Base-by-base conservation (phyloP, 1,284 basidiomycete species). In the Ganoderma sinense region DNA sequence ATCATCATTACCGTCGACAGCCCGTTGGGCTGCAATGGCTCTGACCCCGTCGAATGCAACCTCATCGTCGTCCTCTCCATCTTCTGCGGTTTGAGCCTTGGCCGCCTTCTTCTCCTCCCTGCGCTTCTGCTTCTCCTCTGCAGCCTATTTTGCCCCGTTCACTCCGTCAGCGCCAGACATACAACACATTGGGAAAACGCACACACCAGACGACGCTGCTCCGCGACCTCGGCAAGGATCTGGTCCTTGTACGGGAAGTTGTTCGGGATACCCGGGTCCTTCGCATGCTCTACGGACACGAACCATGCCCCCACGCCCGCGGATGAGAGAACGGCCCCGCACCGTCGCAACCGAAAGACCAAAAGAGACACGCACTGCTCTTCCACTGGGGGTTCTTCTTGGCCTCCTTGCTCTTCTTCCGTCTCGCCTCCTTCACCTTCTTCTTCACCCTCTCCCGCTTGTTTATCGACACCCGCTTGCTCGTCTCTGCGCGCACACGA, bases 191-290 rank as follows among this genome's bases (percentile, higher is more conserved):
- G 20, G 61, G 13, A 58, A 31, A n/a, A 23, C 33, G 26, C 23
- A 41, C 88, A 74, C 77, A 95, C 94, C 72, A 85, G 81, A 76
- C 92, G 86, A 72, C 95, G 89, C 79, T 94, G 88, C 74, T 94
- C 93, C 58, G 91, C 91, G 55, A 97, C 88, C 79, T 99, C 97
- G 18, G 96, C 96, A 55, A 99, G 86, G 69, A 99, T 92, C 82
- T 97, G 92, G 79, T 98, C 97, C 85, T 99, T 99, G 88, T 94
- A 98, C 4, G 97, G 97, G 84, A 97, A 98, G 72, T 91, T 92
- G 83, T 94, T 98, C n/a, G 97, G 97, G 71, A 99, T 97, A 61
- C 98, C 98, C 33, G 94, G 95, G 80, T 99, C 97, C 80, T 91
- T 95, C 82, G 86, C 90, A 80, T 87, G 91, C 86, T 94, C 88